phyloP scores from a whole-genome alignment of 1,139 yeast genomes.

The Arxiozyma bovina region DNA sequence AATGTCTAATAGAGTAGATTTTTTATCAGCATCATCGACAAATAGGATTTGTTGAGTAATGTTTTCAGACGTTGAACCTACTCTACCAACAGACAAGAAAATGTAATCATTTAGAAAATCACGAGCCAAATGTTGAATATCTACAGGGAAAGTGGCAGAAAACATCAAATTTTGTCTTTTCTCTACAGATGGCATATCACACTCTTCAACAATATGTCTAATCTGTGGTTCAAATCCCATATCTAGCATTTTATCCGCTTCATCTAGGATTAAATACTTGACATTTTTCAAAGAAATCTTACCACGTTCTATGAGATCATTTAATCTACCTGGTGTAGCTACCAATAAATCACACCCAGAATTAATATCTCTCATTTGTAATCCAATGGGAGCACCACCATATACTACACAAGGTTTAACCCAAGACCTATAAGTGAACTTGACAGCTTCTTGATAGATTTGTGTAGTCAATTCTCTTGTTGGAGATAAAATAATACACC shows the following conservation, averaged over 20 bases:
- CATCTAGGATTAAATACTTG: slow-evolving; percentile 89
- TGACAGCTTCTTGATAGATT: slow-evolving; percentile 88
- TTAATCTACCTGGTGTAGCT: slow-evolving; percentile 98
- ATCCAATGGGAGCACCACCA: slow-evolving; percentile 93
- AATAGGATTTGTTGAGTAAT: slow-evolving; percentile 86
- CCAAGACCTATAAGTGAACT: slow-evolving; percentile 97
- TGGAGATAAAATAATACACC: slow-evolving; percentile 94
- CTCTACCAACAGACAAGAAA: slow-evolving; percentile 94
- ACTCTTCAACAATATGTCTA: slow-evolving; percentile 92
- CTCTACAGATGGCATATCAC: slow-evolving; percentile 88
- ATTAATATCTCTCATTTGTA: slow-evolving; percentile 78
- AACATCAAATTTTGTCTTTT: slow-evolving; percentile 95
- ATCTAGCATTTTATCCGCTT: slow-evolving; percentile 99
- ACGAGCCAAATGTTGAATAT: slow-evolving; percentile 90
- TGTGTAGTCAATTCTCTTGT: slow-evolving; percentile 97
- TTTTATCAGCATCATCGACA: slow-evolving; percentile 92
- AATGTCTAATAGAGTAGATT: slow-evolving; percentile 79
- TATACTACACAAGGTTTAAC: slow-evolving; percentile 91
- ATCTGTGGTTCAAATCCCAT: slow-evolving; percentile 99
- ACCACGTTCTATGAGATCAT: slow-evolving; percentile 90
- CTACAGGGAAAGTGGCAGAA: slow-evolving; percentile 97
- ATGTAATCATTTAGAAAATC: slow-evolving; percentile 92
- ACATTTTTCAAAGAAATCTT: slow-evolving; percentile 78
- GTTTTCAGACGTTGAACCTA: slow-evolving; percentile 93
- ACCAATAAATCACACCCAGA: slow-evolving; percentile 92